These are phyloP conservation scores for Rachicladosporium sp. DNA, from an alignment of 2,329 filamentous ascomycete genomes.

Conservation along the genomic window DNA sequence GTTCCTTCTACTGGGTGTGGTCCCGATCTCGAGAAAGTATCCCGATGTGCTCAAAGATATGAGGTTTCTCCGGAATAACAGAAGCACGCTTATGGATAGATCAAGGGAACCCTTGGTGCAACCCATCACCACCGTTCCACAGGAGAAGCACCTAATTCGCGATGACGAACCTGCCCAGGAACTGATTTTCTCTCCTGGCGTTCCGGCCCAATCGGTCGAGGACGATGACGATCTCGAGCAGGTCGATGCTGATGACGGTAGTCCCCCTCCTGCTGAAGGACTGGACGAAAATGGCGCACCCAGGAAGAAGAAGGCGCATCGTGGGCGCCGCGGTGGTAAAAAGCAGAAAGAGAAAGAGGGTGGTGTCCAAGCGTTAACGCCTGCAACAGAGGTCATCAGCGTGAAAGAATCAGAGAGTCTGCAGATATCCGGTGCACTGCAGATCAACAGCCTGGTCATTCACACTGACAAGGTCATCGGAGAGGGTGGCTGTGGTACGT, in stretches of 20 bases:
- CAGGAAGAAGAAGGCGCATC: constrained; percentile 38
- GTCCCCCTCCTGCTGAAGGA: constrained; percentile 10
- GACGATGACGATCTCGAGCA: constrained; percentile 9
- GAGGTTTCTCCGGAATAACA: too few relatives aligned
- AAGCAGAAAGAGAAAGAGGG: constrained; percentile 28
- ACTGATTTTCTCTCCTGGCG: constrained; percentile 13
- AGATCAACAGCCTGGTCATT: constrained; percentile 50
- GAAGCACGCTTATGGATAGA: too few relatives aligned
- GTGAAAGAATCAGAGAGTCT: constrained; percentile 30
- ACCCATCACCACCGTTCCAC: too few relatives aligned
- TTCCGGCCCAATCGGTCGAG: neutral
- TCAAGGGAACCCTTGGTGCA: too few relatives aligned
- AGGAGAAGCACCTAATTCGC: constrained; percentile 12
- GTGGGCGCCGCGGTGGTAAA: constrained; percentile 36
- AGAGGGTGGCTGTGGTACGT: constrained; percentile 84
- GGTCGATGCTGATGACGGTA: constrained; percentile 7
- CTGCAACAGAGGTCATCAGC: constrained; percentile 29
- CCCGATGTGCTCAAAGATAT: too few relatives aligned
- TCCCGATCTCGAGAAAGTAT: too few relatives aligned
- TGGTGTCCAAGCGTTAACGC: neutral
- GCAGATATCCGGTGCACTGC: constrained; percentile 37
- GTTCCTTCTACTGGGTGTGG: too few relatives aligned
- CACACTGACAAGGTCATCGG: constrained; percentile 49
- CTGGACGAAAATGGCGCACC: constrained; percentile 19
- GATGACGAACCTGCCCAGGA: constrained; percentile 24